Conservation (phyloP, 805 yeast genomes). For the Torulaspora quercuum region DNA sequence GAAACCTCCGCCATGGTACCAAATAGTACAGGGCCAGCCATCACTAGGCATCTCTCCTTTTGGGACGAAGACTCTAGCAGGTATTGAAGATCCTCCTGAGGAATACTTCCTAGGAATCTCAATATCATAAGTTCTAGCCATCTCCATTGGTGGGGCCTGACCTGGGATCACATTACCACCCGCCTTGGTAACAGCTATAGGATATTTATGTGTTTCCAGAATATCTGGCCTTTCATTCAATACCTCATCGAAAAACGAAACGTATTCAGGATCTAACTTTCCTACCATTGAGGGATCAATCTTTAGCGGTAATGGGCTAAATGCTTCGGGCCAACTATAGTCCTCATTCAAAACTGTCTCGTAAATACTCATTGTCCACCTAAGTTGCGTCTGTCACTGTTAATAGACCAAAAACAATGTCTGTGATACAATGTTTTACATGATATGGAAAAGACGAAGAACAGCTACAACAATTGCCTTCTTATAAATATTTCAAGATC, state of each 20-base stretch:
- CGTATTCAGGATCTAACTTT: constrained; percentile 40
- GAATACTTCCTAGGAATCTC: constrained; percentile 37
- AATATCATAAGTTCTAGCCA: constrained; percentile 35
- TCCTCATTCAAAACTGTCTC: constrained; percentile 23
- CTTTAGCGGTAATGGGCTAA: constrained; percentile 31
- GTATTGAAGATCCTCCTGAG: constrained; percentile 15
- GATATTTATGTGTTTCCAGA: constrained; percentile 38
- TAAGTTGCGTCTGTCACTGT: too few relatives aligned
- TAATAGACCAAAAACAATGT: too few relatives aligned
- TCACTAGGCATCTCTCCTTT: constrained; percentile 35
- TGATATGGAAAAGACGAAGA: too few relatives aligned
- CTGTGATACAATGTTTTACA: too few relatives aligned
- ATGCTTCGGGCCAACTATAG: constrained; percentile 34
- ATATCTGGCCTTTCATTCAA: constrained; percentile 32
- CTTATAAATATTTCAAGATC: too few relatives aligned
- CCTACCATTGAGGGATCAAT: constrained; percentile 33
- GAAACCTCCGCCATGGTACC: constrained; percentile 49
- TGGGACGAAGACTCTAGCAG: constrained; percentile 40
- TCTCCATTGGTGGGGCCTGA: constrained; percentile 34
- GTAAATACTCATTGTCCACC: constrained; percentile 13
- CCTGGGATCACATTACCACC: constrained; percentile 45
- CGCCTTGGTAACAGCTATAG: constrained; percentile 33
- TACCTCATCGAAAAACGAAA: constrained; percentile 37
- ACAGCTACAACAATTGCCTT: too few relatives aligned
- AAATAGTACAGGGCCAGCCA: constrained; percentile 41